Evolutionary conservation across 2,329 filamentous ascomycete genomes (phyloP).

Genomic region (Cladophialophora psammophila): DNA sequence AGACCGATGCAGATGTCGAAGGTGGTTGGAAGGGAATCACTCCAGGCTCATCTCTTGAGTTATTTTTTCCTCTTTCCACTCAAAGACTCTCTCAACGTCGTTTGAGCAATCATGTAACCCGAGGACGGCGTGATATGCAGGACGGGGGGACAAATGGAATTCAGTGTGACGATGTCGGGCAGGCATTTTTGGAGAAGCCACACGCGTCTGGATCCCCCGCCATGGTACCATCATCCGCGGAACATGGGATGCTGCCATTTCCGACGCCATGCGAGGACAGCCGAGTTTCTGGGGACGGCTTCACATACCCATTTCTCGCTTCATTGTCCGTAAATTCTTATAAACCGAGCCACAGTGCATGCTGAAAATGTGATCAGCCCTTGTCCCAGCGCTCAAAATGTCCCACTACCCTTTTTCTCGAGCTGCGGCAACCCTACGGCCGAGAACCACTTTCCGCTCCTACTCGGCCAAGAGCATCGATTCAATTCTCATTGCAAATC

Average conservation of each 20-base stretch:
- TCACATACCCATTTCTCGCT: neutral
- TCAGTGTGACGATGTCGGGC: conserved; percentile 11
- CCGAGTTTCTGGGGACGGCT: conserved; percentile 17
- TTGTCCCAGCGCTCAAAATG: conserved; percentile 16
- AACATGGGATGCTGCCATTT: neutral
- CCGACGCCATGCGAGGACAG: conserved; percentile 30
- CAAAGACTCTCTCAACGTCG: neutral
- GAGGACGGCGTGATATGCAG: conserved; percentile 1
- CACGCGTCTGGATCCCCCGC: conserved; percentile 11
- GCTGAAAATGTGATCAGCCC: conserved; percentile 10
- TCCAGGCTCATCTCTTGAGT: neutral
- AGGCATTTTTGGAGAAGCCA: conserved; percentile 1
- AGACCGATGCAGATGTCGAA: neutral
- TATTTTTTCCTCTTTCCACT: neutral
- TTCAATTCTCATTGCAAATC: conserved; percentile 80
- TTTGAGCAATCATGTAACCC: conserved; percentile 5
- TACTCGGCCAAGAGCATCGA: conserved; percentile 34
- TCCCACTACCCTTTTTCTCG: conserved; percentile 25
- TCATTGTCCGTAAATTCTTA: neutral
- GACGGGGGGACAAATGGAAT: conserved; percentile 8
- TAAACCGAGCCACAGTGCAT: neutral
- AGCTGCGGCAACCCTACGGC: conserved; percentile 23
- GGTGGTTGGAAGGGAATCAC: neutral
- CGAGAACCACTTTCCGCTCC: conserved; percentile 16
- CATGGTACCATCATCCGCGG: neutral